Percentiles rank a stretch among this genome's conserved stretches.
These are phyloP conservation scores for Fusarium nygamai DNA, from an alignment of 2,329 filamentous ascomycete genomes.

Conservation along the genomic window DNA sequence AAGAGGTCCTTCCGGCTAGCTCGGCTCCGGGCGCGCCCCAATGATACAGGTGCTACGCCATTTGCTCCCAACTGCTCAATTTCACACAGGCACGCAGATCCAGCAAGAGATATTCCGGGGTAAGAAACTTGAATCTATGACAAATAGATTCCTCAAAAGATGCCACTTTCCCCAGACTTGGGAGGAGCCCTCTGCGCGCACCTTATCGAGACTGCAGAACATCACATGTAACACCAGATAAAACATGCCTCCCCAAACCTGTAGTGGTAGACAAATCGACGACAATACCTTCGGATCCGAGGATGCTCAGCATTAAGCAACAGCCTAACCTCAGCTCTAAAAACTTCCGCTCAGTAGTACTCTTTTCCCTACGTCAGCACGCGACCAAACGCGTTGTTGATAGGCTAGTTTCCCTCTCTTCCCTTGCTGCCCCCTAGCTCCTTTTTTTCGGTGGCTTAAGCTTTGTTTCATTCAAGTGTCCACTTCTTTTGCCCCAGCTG, in stretches of 20 bases:
- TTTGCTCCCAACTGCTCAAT: neutral
- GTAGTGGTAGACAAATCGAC: neutral
- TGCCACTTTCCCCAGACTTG: conserved; percentile 24
- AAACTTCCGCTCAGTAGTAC: neutral
- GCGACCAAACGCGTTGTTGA: conserved; percentile 15
- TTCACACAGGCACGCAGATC: neutral
- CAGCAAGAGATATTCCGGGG: conserved; percentile 20
- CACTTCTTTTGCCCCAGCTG: conserved; percentile 26
- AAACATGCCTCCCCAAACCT: neutral
- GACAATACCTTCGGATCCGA: neutral
- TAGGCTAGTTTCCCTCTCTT: conserved; percentile 2
- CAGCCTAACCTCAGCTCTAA: neutral
- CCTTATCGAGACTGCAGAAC: neutral
- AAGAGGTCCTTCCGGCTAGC: conserved; percentile 20
- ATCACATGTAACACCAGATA: neutral
- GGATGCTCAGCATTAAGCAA: neutral
- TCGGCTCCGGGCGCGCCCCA: conserved; percentile 7
- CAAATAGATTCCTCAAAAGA: conserved; percentile 29
- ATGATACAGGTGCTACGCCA: conserved; percentile 3
- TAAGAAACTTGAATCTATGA: conserved; percentile 26
- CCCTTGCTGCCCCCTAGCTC: neutral
- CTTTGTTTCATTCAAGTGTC: neutral
- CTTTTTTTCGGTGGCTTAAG: neutral
- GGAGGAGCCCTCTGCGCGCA: neutral
- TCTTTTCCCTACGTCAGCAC: neutral